Evolutionary conservation across 176 grass and related monocot genomes (phyloP).

Genomic region (Bonia amplexicaulis): DNA sequence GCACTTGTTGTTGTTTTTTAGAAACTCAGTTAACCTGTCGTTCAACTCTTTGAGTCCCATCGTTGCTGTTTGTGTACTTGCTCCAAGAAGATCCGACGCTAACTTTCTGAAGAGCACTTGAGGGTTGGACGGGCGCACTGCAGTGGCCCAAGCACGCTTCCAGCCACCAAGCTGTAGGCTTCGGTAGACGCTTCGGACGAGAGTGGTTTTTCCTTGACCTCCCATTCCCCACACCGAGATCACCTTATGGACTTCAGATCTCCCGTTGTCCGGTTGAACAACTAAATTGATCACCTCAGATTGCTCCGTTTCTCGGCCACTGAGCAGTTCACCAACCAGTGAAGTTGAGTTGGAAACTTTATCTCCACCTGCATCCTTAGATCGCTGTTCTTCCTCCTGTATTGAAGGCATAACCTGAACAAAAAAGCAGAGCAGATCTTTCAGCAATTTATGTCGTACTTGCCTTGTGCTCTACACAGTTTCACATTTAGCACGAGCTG

Average conservation of each 20-base stretch:
- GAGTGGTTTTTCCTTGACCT: not conserved
- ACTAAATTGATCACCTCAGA: not conserved
- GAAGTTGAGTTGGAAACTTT: no score
- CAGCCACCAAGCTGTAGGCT: not conserved
- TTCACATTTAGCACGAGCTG: no score
- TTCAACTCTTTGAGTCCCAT: not conserved
- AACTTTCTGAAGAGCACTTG: not conserved
- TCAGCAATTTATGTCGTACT: not conserved
- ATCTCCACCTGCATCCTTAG: no score
- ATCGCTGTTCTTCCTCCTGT: not conserved
- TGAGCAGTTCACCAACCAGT: not conserved
- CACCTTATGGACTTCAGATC: not conserved
- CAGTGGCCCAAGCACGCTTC: constrained; percentile 10
- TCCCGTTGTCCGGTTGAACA: not conserved
- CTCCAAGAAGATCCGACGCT: not conserved
- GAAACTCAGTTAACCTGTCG: not conserved
- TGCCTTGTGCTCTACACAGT: no score
- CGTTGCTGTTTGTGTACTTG: not conserved
- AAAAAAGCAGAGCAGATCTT: rapidly evolving
- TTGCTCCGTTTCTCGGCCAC: not conserved
- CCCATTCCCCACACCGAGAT: constrained; percentile 20
- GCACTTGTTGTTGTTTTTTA: not conserved
- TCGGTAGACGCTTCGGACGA: not conserved
- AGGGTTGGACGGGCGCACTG: not conserved
- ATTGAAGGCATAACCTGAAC: not conserved